A percentile compares a stretch with the other conserved stretches of the same genome.
These are phyloP conservation scores for Penstemon eatonii DNA, from an alignment of 257 asterid species.

Conservation along the genomic window DNA sequence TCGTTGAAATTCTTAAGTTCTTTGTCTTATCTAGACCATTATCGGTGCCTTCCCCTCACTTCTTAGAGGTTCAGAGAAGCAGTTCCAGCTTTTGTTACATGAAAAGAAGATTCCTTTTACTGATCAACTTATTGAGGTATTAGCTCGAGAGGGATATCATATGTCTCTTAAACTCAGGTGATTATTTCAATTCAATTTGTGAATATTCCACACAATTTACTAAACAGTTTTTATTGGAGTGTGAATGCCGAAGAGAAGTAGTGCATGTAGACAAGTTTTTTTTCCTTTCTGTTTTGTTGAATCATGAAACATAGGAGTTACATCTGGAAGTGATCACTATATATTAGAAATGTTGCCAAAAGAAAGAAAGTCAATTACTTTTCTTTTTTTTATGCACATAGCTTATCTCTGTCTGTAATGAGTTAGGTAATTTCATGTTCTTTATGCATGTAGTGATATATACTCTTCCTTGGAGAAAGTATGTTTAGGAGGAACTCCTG, in stretches of 20 bases:
- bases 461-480: conserved; percentile 69
- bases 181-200: conserved; percentile 25
- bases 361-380: background rate
- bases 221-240: conserved; percentile 18
- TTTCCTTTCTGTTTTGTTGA: no score
- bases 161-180: conserved; percentile 65
- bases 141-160: conserved; percentile 62
- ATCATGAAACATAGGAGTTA: background rate
- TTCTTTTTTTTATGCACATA: conserved; percentile 12
- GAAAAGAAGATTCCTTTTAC: conserved; percentile 56
- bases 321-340: background rate
- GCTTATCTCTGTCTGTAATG: conserved; percentile 17
- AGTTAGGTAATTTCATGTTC: conserved; percentile 20
- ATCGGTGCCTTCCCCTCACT: conserved; percentile 70
- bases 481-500: conserved; percentile 75
- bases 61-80: conserved; percentile 65
- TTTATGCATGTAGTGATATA: conserved; percentile 52
- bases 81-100: conserved; percentile 52
- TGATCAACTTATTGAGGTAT: conserved; percentile 63
- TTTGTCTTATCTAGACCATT: conserved; percentile 54
- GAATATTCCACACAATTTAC: no score
- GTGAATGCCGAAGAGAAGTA: conserved; percentile 21
- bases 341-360: background rate
- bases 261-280: conserved; percentile 17
- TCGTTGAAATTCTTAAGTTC: conserved; percentile 4